Evolutionary conservation across 768 basidiomycete genomes (phyloP).

Genomic region (Mycena floridula): DNA sequence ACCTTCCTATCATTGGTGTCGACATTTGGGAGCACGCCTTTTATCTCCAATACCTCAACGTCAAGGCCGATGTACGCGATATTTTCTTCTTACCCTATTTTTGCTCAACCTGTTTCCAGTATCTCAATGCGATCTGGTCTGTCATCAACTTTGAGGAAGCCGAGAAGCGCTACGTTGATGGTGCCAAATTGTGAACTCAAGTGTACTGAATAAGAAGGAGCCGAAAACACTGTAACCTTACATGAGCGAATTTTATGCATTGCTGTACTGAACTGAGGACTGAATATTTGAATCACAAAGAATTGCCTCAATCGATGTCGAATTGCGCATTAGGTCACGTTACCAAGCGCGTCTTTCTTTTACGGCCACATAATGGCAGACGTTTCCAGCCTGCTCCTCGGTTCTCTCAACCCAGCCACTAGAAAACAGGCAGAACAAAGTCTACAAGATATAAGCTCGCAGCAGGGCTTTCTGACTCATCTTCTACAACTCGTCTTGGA

Average conservation of each 20-base stretch:
- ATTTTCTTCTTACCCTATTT: background rate
- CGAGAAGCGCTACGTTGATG: constrained; percentile 53
- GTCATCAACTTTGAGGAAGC: constrained; percentile 73
- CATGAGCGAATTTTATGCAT: too few species aligned
- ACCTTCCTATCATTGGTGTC: constrained; percentile 82
- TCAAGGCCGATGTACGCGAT: constrained; percentile 79
- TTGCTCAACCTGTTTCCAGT: constrained; percentile 29
- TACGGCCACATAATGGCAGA: constrained; percentile 54
- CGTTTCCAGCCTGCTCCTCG: constrained; percentile 62
- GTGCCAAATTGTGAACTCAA: constrained; percentile 5
- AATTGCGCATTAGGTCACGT: too few species aligned
- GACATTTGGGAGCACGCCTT: constrained; percentile 97
- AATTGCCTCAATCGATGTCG: too few species aligned
- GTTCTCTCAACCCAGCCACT: constrained; percentile 61
- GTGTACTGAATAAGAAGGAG: background rate
- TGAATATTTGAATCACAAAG: background rate
- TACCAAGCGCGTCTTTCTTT: too few species aligned
- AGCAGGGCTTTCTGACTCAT: constrained; percentile 74
- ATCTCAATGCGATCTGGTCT: constrained; percentile 73
- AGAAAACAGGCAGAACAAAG: constrained; percentile 80
- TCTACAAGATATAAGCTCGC: constrained; percentile 58
- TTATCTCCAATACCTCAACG: constrained; percentile 95
- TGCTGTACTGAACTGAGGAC: background rate
- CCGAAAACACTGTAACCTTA: too few species aligned
- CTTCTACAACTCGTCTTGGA: constrained; percentile 78